Percentiles rank a stretch among this genome's conserved stretches.
phyloP scores from a whole-genome alignment of 2,329 filamentous ascomycete species.

The Didymella sp. region DNA sequence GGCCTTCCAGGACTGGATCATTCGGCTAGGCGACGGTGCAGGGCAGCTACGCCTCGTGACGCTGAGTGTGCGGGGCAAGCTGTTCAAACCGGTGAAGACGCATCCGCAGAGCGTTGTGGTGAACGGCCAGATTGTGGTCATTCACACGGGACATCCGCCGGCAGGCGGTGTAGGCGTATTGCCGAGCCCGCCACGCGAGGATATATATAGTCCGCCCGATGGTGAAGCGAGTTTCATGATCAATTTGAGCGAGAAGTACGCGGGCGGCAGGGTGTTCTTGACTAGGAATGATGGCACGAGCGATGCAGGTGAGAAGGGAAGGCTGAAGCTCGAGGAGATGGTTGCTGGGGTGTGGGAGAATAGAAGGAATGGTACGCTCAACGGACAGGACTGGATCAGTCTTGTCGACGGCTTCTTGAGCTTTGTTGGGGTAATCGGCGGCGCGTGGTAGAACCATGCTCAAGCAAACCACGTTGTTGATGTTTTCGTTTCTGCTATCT shows the following conservation, averaged over 20 bases:
- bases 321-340: constrained; percentile 30
- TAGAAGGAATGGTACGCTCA: constrained; percentile 38
- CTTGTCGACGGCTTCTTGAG: constrained; percentile 46
- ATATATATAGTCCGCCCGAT: constrained; percentile 43
- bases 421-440: constrained; percentile 37
- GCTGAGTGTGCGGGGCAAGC: constrained; percentile 42
- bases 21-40: constrained; percentile 43
- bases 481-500: constrained; percentile 1
- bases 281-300: constrained; percentile 44
- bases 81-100: constrained; percentile 44
- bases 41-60: constrained; percentile 41
- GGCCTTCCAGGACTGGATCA: constrained; percentile 50
- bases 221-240: constrained; percentile 49
- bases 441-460: constrained; percentile 24
- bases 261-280: constrained; percentile 41
- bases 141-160: constrained; percentile 19
- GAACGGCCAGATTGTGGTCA: constrained; percentile 32
- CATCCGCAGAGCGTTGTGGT: constrained; percentile 32
- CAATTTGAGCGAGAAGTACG: constrained; percentile 47
- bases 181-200: constrained; percentile 22
- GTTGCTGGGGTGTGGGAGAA: constrained; percentile 45
- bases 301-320: constrained; percentile 41
- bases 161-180: constrained; percentile 3
- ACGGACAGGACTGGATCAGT: constrained; percentile 45
- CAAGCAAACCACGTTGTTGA: not conserved